phyloP scores from a whole-genome alignment of 2,329 filamentous ascomycete species.

The Curvularia eragrostidis region DNA sequence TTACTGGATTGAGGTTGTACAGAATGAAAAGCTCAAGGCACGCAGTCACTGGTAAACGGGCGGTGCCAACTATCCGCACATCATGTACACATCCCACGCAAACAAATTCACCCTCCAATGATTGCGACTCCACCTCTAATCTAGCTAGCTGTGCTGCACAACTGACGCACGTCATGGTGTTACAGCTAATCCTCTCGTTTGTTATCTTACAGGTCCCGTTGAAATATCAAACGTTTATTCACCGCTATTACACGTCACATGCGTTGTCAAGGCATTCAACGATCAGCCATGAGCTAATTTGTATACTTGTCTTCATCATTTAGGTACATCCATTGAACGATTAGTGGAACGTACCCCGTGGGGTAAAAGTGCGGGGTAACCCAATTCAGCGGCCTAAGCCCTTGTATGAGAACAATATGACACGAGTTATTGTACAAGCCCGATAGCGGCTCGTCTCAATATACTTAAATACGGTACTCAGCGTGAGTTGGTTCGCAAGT shows the following conservation, averaged over 20 bases:
- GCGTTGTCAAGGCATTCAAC: background rate
- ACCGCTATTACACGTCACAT: background rate
- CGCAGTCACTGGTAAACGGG: constrained; percentile 47
- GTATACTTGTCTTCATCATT: background rate
- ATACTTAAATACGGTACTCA: constrained; percentile 19
- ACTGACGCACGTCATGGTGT: constrained; percentile 10
- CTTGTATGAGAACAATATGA: constrained; percentile 35
- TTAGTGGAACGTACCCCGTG: constrained; percentile 25
- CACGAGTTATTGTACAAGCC: constrained; percentile 23
- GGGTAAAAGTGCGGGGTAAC: constrained; percentile 45
- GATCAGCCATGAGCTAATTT: background rate
- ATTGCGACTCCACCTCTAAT: constrained; percentile 15
- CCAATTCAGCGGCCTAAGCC: constrained; percentile 31
- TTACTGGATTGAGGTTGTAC: constrained; percentile 81
- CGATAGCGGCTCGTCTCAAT: constrained; percentile 37
- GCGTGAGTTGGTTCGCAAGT: background rate
- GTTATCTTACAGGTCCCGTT: background rate
- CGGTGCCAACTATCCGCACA: constrained; percentile 14
- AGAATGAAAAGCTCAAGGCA: constrained; percentile 73
- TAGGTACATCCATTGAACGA: background rate
- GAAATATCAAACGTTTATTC: background rate
- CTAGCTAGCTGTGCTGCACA: constrained; percentile 10
- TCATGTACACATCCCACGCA: constrained; percentile 23
- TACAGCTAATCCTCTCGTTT: background rate
- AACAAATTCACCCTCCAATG: constrained; percentile 23